phyloP scores from a whole-genome alignment of 1,139 yeast species.

The Geotrichum reessii region DNA sequence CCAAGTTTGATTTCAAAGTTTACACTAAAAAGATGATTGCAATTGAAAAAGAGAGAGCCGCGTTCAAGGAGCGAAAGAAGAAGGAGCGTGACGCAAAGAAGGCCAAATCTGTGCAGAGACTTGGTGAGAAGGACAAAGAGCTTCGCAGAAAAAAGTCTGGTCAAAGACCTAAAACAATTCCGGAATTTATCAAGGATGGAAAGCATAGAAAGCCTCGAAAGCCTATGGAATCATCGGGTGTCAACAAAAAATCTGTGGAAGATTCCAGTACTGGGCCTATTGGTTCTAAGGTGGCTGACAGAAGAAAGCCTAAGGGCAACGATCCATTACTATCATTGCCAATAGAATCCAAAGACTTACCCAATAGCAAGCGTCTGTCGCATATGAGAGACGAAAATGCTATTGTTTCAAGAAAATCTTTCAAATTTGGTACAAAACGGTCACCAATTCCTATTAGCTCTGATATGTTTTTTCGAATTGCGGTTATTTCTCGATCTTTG shows the following conservation, averaged over 20 bases:
- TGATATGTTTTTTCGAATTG: constrained; percentile 49
- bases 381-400: not conserved
- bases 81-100: not conserved
- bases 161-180: not conserved
- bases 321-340: constrained; percentile 16
- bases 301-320: not conserved
- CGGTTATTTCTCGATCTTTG: constrained; percentile 57
- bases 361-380: constrained; percentile 9
- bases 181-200: not conserved
- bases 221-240: not conserved
- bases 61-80: not conserved
- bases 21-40: constrained; percentile 7
- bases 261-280: not conserved
- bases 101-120: constrained; percentile 8
- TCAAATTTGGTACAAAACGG: not conserved
- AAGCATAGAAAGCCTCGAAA: not conserved
- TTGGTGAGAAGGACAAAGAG: constrained; percentile 12
- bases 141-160: not conserved
- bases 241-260: not conserved
- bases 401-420: not conserved
- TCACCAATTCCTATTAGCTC: constrained; percentile 23
- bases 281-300: not conserved
- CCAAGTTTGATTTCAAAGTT: constrained; percentile 12
- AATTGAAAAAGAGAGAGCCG: constrained; percentile 4
- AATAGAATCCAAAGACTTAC: constrained; percentile 1